phyloP scores from a whole-genome alignment of 352 stramenopile species.

The Globisporangium polare region DNA sequence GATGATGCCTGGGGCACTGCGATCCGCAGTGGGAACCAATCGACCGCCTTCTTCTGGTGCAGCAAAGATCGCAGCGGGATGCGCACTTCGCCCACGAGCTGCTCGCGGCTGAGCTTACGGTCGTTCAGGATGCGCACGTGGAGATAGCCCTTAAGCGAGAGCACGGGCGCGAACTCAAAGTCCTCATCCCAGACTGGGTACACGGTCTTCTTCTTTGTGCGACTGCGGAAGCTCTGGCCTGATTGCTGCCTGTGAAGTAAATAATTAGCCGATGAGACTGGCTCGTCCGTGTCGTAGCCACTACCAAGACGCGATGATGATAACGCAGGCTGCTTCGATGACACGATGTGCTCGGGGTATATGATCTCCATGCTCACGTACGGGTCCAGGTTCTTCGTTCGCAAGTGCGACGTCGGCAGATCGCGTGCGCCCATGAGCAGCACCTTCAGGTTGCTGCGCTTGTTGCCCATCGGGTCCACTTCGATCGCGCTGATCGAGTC shows the following conservation, averaged over 20 bases:
- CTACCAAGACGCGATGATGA: background rate
- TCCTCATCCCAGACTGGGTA: conserved; percentile 80
- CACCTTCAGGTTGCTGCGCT: conserved; percentile 51
- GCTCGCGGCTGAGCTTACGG: conserved; percentile 55
- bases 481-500: conserved; percentile 60
- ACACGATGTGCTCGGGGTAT: conserved; percentile 35
- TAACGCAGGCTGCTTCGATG: conserved; percentile 7
- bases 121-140: conserved; percentile 69
- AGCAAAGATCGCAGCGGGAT: conserved; percentile 57
- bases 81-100: conserved; percentile 61
- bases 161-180: conserved; percentile 57
- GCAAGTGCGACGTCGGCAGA: conserved; percentile 53
- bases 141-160: conserved; percentile 65
- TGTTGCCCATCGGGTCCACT: conserved; percentile 45
- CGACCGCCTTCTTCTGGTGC: conserved; percentile 57
- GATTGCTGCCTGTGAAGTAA: background rate
- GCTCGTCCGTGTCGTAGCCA: background rate
- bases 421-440: conserved; percentile 45
- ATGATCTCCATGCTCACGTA: conserved; percentile 66
- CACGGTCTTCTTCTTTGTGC: conserved; percentile 68
- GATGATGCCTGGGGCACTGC: conserved; percentile 17
- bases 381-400: conserved; percentile 70
- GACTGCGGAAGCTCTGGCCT: conserved; percentile 40
- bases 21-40: conserved; percentile 55
- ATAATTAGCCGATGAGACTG: background rate